These are phyloP conservation scores for Wickerhamiella shivajii DNA, from an alignment of 805 yeast genomes.

Conservation along the genomic window DNA sequence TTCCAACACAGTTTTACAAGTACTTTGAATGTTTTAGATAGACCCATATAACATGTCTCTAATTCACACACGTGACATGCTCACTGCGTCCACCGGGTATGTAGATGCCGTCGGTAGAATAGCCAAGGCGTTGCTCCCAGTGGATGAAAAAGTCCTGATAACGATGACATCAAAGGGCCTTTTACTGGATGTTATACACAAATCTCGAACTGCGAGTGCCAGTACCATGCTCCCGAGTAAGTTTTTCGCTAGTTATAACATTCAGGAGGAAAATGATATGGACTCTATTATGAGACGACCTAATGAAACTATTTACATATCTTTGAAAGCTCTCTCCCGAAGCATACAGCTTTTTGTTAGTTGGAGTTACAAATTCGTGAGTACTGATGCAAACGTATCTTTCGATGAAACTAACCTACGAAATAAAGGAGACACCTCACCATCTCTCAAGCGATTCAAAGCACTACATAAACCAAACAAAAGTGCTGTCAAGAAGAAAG, in stretches of 20 bases:
- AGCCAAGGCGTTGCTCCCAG: slow-evolving; percentile 2
- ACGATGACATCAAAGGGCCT: background rate
- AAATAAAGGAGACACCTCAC: no score
- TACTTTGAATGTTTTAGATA: no score
- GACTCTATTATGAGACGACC: no score
- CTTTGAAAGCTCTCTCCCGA: background rate
- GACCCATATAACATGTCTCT: no score
- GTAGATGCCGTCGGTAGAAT: background rate
- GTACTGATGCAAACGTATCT: no score
- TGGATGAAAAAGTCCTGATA: background rate
- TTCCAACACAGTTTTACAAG: no score
- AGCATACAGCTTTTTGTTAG: background rate
- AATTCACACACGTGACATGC: slow-evolving; percentile 5
- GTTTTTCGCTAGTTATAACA: slow-evolving; percentile 1
- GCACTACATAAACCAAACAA: no score
- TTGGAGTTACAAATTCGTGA: no score
- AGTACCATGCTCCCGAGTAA: slow-evolving; percentile 3
- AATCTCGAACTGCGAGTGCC: slow-evolving; percentile 6
- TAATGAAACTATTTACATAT: background rate
- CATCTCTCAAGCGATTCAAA: no score
- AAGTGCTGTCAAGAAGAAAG: no score
- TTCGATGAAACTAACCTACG: no score
- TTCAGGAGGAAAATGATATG: background rate
- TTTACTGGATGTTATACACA: slow-evolving; percentile 3
- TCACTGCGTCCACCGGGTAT: slow-evolving; percentile 6